Conservation (phyloP, 2,329 filamentous ascomycete species). For the Colletotrichum sansevieriae region DNA sequence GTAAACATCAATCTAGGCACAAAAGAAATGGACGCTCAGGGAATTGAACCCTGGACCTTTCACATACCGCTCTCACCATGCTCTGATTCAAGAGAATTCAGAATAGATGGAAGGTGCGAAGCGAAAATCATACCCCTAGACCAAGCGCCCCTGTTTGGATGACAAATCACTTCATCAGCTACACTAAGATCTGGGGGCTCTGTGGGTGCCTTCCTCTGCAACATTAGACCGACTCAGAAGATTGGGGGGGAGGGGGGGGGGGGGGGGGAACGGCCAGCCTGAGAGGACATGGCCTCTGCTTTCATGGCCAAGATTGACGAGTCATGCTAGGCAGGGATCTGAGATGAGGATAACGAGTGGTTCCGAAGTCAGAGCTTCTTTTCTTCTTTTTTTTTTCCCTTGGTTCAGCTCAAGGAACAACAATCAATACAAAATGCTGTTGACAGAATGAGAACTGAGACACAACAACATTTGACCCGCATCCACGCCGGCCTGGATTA, state of each 20-base stretch:
- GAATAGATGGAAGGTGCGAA: neutral
- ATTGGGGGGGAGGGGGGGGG: no score
- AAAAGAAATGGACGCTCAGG: conserved; percentile 19
- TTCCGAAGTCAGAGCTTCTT: no score
- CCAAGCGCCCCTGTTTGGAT: conserved; percentile 11
- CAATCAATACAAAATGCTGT: neutral
- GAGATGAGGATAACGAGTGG: neutral
- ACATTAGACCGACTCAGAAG: no score
- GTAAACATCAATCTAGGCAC: neutral
- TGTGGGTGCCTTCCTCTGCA: no score
- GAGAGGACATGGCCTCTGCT: no score
- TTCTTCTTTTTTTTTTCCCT: neutral
- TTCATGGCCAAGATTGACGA: neutral
- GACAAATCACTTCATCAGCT: accelerated
- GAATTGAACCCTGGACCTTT: conserved; percentile 35
- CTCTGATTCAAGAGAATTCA: neutral
- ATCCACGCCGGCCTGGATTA: neutral
- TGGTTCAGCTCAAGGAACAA: neutral
- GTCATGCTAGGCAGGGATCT: neutral
- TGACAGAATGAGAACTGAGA: neutral
- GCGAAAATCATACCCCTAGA: conserved; percentile 39
- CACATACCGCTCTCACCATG: neutral
- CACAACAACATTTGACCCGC: neutral
- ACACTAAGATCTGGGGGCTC: no score
- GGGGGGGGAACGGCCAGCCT: no score